phyloP scores from a whole-genome alignment of 192 early-diverging fungal genomes.

The Chytriomyces confervae region DNA sequence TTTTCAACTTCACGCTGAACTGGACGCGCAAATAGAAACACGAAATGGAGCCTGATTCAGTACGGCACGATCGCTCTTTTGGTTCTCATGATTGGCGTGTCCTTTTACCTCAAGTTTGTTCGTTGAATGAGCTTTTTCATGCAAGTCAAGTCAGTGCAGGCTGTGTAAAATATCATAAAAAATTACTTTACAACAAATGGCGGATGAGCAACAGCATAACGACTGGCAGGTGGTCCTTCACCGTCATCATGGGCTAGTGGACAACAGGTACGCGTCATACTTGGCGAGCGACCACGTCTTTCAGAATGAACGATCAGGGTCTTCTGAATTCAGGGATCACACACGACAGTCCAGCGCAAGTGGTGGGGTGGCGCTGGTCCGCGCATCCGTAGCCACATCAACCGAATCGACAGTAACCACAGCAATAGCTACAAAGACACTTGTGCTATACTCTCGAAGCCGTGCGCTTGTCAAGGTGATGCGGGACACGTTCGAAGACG shows the following conservation, averaged over 20 bases:
- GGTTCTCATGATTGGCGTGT: constrained; percentile 16
- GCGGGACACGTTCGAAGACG: too few species aligned
- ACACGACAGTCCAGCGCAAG: neutral
- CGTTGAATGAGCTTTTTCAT: constrained; percentile 2
- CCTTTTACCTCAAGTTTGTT: constrained; percentile 24
- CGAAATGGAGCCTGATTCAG: constrained; percentile 20
- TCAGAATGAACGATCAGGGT: neutral
- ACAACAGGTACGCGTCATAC: neutral
- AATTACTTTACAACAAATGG: too few species aligned
- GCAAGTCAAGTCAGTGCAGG: neutral
- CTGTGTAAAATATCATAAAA: too few species aligned
- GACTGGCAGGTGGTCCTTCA: neutral
- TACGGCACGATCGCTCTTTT: constrained; percentile 21
- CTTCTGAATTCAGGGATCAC: neutral
- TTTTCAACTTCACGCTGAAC: neutral
- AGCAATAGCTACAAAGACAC: neutral
- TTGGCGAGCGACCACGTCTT: neutral
- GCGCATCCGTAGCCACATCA: neutral
- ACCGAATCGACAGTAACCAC: neutral
- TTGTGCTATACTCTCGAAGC: too few species aligned
- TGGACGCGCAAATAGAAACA: neutral
- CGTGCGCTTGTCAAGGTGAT: too few species aligned
- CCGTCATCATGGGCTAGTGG: neutral
- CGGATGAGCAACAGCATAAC: neutral
- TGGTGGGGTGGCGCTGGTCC: neutral